Evolutionary conservation across 2,329 filamentous ascomycete species (phyloP).

Genomic region (Chalara sp.): DNA sequence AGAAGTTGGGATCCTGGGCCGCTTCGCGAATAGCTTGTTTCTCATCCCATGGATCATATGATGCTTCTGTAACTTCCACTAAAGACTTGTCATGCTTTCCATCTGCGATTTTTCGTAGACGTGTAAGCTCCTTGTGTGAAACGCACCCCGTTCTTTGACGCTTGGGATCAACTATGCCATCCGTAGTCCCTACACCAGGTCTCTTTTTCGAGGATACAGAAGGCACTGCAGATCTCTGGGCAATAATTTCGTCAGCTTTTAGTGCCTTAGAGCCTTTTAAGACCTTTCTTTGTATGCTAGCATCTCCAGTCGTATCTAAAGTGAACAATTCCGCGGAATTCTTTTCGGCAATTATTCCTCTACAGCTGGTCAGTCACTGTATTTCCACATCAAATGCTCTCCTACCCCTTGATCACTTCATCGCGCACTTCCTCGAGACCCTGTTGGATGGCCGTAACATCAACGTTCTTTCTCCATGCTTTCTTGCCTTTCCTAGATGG

Average conservation of each 20-base stretch:
- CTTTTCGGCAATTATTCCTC: constrained; percentile 81
- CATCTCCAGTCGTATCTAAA: constrained; percentile 69
- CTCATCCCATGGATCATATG: constrained; percentile 75
- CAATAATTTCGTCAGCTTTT: constrained; percentile 88
- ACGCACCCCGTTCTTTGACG: constrained; percentile 72
- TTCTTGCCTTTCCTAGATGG: constrained; percentile 96
- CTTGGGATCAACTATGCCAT: constrained; percentile 69
- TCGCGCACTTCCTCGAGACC: constrained; percentile 81
- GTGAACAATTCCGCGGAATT: constrained; percentile 77
- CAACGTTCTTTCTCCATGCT: constrained; percentile 97
- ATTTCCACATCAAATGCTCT: constrained; percentile 8
- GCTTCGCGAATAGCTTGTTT: constrained; percentile 36
- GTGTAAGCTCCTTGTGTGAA: constrained; percentile 73
- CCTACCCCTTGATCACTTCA: constrained; percentile 82
- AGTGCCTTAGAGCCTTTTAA: constrained; percentile 69
- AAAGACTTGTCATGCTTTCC: constrained; percentile 43
- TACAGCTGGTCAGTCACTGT: constrained; percentile 28
- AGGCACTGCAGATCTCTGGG: constrained; percentile 73
- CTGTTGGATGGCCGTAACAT: constrained; percentile 76
- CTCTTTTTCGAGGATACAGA: constrained; percentile 77
- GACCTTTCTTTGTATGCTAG: constrained; percentile 56
- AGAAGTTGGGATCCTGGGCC: constrained; percentile 45
- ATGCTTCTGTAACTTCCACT: constrained; percentile 48
- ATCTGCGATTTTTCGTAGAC: constrained; percentile 73
- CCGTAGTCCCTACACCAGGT: constrained; percentile 57